phyloP scores from a whole-genome alignment of 106 monocot genomes.

The Dactylorhiza incarnata region DNA sequence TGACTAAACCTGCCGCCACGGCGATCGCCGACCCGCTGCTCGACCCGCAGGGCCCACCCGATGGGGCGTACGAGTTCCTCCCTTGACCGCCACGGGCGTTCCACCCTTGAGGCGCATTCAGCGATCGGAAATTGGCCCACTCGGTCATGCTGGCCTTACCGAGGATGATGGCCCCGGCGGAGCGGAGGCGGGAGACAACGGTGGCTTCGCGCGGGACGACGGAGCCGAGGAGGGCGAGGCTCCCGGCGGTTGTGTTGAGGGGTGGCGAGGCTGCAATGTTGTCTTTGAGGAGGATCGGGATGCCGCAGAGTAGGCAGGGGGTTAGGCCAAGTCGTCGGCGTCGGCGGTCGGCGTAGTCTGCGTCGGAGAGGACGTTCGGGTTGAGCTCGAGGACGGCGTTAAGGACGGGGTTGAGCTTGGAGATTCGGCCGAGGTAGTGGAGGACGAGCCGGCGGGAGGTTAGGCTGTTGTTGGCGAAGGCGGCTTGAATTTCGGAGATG shows the following conservation, averaged over 20 bases:
- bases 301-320: conserved; percentile 20
- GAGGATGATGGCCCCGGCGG: conserved; percentile 52
- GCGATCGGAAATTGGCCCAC: conserved; percentile 48
- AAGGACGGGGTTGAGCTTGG: conserved; percentile 25
- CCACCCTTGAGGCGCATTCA: conserved; percentile 41
- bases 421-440: conserved; percentile 27
- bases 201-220: conserved; percentile 36
- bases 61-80: conserved; percentile 51
- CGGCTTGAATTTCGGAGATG: conserved; percentile 29
- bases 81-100: conserved; percentile 65
- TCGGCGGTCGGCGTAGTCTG: conserved; percentile 25
- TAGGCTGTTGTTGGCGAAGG: conserved; percentile 17
- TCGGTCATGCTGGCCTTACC: conserved; percentile 77
- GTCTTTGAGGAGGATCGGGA: conserved; percentile 53
- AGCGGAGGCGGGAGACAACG: conserved; percentile 37
- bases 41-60: conserved; percentile 53
- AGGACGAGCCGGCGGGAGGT: conserved; percentile 26
- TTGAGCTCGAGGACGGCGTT: conserved; percentile 44
- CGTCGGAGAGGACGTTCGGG: conserved; percentile 33
- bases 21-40: conserved; percentile 81
- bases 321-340: background rate
- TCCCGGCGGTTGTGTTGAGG: conserved; percentile 72
- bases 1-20: conserved; percentile 49
- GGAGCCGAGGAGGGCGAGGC: conserved; percentile 49
- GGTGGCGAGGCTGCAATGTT: conserved; percentile 35